Evolutionary conservation across 2,329 filamentous ascomycete species (phyloP), one percentile per base, ranked within the genome.

Genomic region (Botrytis aclada): DNA sequence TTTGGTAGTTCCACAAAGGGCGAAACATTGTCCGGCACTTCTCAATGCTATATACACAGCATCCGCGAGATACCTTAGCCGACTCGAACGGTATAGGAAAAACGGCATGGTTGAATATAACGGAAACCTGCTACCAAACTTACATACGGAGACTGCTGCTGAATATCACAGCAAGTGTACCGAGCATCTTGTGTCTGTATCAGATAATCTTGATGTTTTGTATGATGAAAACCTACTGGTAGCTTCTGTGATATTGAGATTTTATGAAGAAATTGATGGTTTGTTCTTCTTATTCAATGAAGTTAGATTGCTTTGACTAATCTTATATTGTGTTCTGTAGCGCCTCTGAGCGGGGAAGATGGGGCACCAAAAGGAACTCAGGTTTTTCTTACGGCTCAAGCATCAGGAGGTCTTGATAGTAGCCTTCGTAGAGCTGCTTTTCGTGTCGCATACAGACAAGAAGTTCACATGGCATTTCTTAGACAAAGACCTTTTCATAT

Each of bases 371-470:
- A 56, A 66, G 77, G 76, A 22, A 77, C 76, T 20, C 75, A 76
- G 62, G 75, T 77, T 39, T 78, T 77, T 56, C 76, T 78, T 18
- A 75, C 76, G n/a, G 77, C 77, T 18, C 77, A 78, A 71, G 81
- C 79, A 43, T 79, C 80, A 18, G 76, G 81, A 1, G 76, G 76
- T 18, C 76, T 75, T 56, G 76, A 80, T 25, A 79, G 80, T 9
- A 81, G 82, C 0, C 80, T 85, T n/a, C 82, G 82, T 2, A 82
- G 83, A 70, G 83, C 83, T 10, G 81, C 83, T 0, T 84, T 83
- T 75, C 86, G 85, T 82, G 82, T 86, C 6, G 84, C 85, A 12
- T 79, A 86, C 41, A 81, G 85, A 20, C 85, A 86, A 77, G 85
- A 86, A 75, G 81, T 86, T 10, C 84, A 85, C 73, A 83, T 85